Evolutionary conservation across 768 basidiomycete genomes (phyloP).

Genomic region (Dictyophora rubrovolvata): DNA sequence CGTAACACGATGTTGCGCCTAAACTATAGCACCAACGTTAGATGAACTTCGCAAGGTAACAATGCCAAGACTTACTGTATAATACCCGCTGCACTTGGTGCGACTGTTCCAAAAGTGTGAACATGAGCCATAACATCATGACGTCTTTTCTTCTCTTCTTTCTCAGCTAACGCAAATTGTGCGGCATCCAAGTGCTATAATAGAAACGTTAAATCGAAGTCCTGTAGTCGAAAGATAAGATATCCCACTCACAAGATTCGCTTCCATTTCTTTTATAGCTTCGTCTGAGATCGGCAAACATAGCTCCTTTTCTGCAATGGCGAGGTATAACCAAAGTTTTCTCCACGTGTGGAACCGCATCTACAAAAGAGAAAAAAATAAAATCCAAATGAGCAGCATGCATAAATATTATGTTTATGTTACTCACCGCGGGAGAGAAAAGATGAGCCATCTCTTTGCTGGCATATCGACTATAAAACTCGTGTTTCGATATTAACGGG

Average conservation of each 20-base stretch:
- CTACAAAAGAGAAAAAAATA: slow-evolving; percentile 31
- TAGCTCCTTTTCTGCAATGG: slow-evolving; percentile 92
- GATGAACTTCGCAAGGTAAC: background rate
- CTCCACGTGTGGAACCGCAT: slow-evolving; percentile 95
- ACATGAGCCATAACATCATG: slow-evolving; percentile 99
- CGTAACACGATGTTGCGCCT: slow-evolving; percentile 97
- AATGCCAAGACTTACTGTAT: slow-evolving; percentile 58
- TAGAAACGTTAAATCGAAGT: background rate
- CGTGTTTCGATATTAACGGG: background rate
- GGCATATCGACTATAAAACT: slow-evolving; percentile 76
- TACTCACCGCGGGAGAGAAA: slow-evolving; percentile 82
- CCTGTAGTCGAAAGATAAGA: background rate
- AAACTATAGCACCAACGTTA: slow-evolving; percentile 36
- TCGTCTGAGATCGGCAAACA: slow-evolving; percentile 83
- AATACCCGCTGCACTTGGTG: slow-evolving; percentile 90
- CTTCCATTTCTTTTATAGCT: slow-evolving; percentile 90
- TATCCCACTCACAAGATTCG: slow-evolving; percentile 61
- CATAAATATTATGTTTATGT: background rate
- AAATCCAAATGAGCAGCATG: background rate
- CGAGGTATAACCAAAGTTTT: slow-evolving; percentile 90
- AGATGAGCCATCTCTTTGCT: slow-evolving; percentile 97
- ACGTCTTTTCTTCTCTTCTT: slow-evolving; percentile 92
- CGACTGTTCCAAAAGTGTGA: slow-evolving; percentile 89
- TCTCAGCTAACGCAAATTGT: slow-evolving; percentile 86
- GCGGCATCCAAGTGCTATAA: slow-evolving; percentile 67